Evolutionary conservation across 495 filamentous ascomycete genomes (phyloP), one percentile per base, ranked within the genome.

Genomic region (Emericellopsis terricola): DNA sequence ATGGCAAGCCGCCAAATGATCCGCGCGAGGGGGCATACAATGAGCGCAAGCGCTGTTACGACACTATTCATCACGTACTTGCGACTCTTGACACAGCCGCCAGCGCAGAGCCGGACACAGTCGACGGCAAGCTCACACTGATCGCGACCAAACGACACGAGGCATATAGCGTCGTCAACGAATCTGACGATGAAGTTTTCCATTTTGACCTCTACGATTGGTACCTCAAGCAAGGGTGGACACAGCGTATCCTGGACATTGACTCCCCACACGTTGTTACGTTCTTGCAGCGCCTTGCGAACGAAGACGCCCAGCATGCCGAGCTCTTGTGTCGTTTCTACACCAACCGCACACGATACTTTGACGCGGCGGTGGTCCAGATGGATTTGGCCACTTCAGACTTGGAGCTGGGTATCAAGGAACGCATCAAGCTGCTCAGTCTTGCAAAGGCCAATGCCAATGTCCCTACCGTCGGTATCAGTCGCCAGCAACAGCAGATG

Each of bases 131-230:
- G 39, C 64, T 67, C 11, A 84, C 82, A 0, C 49, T 75, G 3
- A 67, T 75, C 26, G 76, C 76, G 5, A 85, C 75, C 23, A 78
- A 87, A 40, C 70, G 78, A 40, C 68, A 68, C 34, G 89, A 99
- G 54, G 86, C 89, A 0, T 91, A 94, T 53, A 67, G 67, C 30
- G 75, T 91, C 0, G 78, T 96, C 46, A 76, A 89, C 46, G 71
- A 64, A 30, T 94, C 86, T 0, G 63, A 68, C 7, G 89, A 99
- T 42, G 82, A 93, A 42, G 74, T 93, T 1, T 99, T 96, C 56
- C 72, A 96, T 51, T 87, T 81, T 18, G 77, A 83, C 42, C 64
- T 99, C 33, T 99, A 94, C 49, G 89, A 94, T 39, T 99, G 91
- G 91, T 94, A 96, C 51, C 67, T 94, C 28, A 53, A 64, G 21